phyloP scores from a whole-genome alignment of 805 yeast species.

The Wickerhamiella hasegawae region DNA sequence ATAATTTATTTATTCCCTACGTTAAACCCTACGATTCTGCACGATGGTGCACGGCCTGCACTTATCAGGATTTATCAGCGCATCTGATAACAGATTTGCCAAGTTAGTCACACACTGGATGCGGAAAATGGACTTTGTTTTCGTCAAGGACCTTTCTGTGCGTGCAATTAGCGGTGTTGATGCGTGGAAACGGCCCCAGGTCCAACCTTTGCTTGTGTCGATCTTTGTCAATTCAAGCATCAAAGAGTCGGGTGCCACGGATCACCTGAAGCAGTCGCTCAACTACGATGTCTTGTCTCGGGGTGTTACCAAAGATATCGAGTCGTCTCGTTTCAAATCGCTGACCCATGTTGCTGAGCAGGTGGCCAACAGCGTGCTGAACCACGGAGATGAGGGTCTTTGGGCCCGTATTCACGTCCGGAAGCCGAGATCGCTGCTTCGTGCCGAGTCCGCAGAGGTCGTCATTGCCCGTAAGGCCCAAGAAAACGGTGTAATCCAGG shows the following conservation, averaged over 20 bases:
- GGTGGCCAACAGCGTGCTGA: constrained; percentile 29
- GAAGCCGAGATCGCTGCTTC: constrained; percentile 40
- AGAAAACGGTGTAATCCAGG: constrained; percentile 13
- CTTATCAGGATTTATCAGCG: too few relatives aligned
- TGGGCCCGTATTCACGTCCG: constrained; percentile 27
- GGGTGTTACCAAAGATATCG: constrained; percentile 39
- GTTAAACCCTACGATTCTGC: too few relatives aligned
- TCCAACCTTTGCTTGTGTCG: constrained; percentile 51
- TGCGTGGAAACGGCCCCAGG: constrained; percentile 50
- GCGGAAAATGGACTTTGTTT: constrained; percentile 24
- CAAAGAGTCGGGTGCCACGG: constrained; percentile 56
- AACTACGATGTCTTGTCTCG: constrained; percentile 78
- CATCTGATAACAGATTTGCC: too few relatives aligned
- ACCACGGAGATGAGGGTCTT: constrained; percentile 30
- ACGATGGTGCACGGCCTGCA: too few relatives aligned
- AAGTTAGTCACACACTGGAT: too few relatives aligned
- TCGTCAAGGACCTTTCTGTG: constrained; percentile 41
- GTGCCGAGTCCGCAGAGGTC: constrained; percentile 36
- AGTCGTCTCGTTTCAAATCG: constrained; percentile 24
- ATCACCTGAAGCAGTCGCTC: constrained; percentile 66
- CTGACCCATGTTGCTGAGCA: constrained; percentile 30
- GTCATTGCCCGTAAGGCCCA: constrained; percentile 23
- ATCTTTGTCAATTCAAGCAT: constrained; percentile 52
- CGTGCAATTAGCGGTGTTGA: constrained; percentile 56
- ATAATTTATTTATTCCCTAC: too few relatives aligned